Evolutionary conservation across 2,329 filamentous ascomycete genomes (phyloP).

Genomic region (Sporothrix luriei): DNA sequence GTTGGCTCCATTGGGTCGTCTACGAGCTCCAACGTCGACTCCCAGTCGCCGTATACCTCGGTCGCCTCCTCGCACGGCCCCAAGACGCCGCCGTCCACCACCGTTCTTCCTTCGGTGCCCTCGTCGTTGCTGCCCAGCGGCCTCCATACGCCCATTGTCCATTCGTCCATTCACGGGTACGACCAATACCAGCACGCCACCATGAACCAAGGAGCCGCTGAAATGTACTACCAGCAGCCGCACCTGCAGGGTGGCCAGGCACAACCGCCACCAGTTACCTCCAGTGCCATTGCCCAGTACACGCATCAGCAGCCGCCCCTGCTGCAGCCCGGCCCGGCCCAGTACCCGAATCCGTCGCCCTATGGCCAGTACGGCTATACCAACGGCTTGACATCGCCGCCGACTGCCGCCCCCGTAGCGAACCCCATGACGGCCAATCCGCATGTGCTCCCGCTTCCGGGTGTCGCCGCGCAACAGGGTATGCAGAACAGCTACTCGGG

Average conservation of each 20-base stretch:
- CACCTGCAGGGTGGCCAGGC: constrained; percentile 79
- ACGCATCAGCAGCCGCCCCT: constrained; percentile 75
- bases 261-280: constrained; percentile 73
- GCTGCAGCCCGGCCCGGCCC: constrained; percentile 69
- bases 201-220: constrained; percentile 82
- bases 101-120: constrained; percentile 37
- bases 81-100: constrained; percentile 74
- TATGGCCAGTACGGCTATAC: constrained; percentile 73
- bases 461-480: constrained; percentile 51
- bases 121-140: constrained; percentile 37
- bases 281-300: constrained; percentile 73
- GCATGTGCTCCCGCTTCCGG: constrained; percentile 71
- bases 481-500: constrained; percentile 59
- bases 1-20: constrained; percentile 70
- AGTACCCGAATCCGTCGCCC: constrained; percentile 65
- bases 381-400: constrained; percentile 80
- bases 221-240: constrained; percentile 79
- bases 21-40: constrained; percentile 55
- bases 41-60: constrained; percentile 59
- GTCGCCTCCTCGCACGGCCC: constrained; percentile 63
- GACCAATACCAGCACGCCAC: constrained; percentile 51
- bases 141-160: constrained; percentile 48
- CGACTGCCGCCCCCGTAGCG: constrained; percentile 67
- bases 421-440: constrained; percentile 65
- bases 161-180: constrained; percentile 45